Evolutionary conservation across 2,329 filamentous ascomycete species (phyloP), one percentile per base, ranked within the genome.

Genomic region (Emmonsia crescens): DNA sequence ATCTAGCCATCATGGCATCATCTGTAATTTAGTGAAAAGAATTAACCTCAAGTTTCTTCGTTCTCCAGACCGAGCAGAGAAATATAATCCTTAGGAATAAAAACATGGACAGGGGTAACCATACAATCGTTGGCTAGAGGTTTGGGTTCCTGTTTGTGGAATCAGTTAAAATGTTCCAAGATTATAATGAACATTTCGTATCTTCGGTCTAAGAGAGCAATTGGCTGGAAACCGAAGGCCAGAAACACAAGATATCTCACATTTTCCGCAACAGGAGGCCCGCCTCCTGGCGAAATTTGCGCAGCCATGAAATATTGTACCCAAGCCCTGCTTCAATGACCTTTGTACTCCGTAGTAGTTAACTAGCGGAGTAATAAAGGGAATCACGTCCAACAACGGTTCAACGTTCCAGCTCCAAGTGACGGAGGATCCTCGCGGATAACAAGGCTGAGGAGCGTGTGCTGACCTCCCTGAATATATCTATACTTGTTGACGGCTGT

Each of bases 1-100:
- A 85, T 66, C 87, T 79, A 69, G 89, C 86, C 78, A 88, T 89
- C 84, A 97, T 96, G 57, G 89, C 88, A 67, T 95, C 89, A 76
- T 85, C 89, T 92, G 69, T 33, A 16, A 52, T 14, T 5, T 54
- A 14, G 19, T 49, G 5, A 8, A 3, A 38, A 27, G 19, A 33
- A 31, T 29, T 31, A 36, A 9, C 24, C 5, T 12, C 19, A 21
- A 2, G 8, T 36, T 24, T 21, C 33, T 55, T 5, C 27, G 48
- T 16, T 51, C 48, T 51, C 48, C 5, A 6, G 21, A 51, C 24
- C 12, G 24, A 51, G 42, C 19, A 14, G 42, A 19, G 42, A 44
- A n/a, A 21, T 44, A 44, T 44, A 44, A 44, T 44, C 14, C 19
- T 44, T 14, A 14, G n/a, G n/a, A 19, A 44, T 44, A 44, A 44